These are phyloP conservation scores for Hirschioporus abietinus DNA, from an alignment of 768 basidiomycete genomes.

Conservation along the genomic window DNA sequence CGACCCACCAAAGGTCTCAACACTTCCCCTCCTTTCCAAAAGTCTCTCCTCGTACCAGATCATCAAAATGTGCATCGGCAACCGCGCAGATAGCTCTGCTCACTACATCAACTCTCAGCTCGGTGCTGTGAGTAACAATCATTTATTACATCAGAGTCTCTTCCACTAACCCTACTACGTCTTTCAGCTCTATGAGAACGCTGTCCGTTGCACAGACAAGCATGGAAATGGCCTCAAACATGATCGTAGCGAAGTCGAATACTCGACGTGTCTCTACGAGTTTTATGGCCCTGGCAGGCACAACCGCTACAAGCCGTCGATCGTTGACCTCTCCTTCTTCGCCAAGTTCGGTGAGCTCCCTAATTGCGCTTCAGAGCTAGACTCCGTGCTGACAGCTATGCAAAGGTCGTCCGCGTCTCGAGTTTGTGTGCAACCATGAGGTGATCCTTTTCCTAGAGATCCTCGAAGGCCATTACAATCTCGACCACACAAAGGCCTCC, in stretches of 20 bases:
- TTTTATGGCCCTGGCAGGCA: slow-evolving; percentile 12
- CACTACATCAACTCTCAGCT: slow-evolving; percentile 18
- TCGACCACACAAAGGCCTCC: slow-evolving; percentile 16
- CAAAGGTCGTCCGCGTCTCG: slow-evolving; percentile 17
- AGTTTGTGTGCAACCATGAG: slow-evolving; percentile 30
- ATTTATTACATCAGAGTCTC: background rate
- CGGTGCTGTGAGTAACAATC: slow-evolving; percentile 2
- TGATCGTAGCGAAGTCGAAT: slow-evolving; percentile 12
- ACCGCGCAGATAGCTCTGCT: slow-evolving; percentile 10
- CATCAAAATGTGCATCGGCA: slow-evolving; percentile 8
- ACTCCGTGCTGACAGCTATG: no score
- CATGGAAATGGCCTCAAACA: background rate
- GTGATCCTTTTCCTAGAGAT: slow-evolving; percentile 22
- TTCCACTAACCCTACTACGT: background rate
- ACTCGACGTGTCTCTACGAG: slow-evolving; percentile 11
- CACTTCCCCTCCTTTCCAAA: background rate
- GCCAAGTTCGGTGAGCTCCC: slow-evolving; percentile 11
- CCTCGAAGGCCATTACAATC: slow-evolving; percentile 19
- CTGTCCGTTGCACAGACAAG: slow-evolving; percentile 13
- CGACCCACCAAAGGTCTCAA: background rate
- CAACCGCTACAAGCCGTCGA: slow-evolving; percentile 6
- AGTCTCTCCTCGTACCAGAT: background rate
- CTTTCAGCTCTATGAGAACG: slow-evolving; percentile 11
- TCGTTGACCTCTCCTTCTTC: slow-evolving; percentile 13
- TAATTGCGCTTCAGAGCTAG: no score